Evolutionary conservation across 148 eudicot genomes (phyloP), one percentile per base, ranked within the genome.

Genomic region (Cornus kousa): DNA sequence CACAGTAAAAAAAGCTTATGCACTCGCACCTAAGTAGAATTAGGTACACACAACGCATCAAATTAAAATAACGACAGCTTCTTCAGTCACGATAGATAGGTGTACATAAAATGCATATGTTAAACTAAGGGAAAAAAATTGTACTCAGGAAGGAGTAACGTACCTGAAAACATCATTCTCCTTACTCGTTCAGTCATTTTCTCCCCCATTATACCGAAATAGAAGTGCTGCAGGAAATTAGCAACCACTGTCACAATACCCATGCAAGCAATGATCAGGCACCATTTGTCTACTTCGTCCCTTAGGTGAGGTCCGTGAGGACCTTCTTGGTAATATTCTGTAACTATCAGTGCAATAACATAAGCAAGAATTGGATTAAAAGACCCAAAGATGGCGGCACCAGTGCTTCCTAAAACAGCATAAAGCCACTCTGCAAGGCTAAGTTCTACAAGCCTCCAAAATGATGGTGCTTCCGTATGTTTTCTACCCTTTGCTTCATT

Each of bases 101-200:
- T n/a, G 39, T 43, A 9, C 46, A 37, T 20, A 55, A 31, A 48
- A 40, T 37, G 10, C 28, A 13, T 60, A 75, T 13, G 35, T 37
- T 71, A 75, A 35, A 0, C 70, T 37, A 74, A 28, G 28, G 66
- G 3, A 31, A 33, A 19, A 33, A 8, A 62, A 20, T 62, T 62
- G 23, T 62, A 62, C 23, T 62, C 23, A n/a, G 62, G 62, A 57
- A 62, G 23, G 8, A 4, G 24, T 19, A 23, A 77, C 23, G 57
- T 82, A 93, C 99, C 99, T 86, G 99, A 93, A 85, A 96, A 96
- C 99, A 96, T 96, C 98, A 93, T 93, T 91, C 99, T 96, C 82
- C 99, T 87, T 40, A 96, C 93, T 69, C 99, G 88, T 80, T 96
- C 99, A 76, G 99, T 96, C 98, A 96, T 93, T 77, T 96, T 96